phyloP scores from a whole-genome alignment of 495 filamentous ascomycete genomes.

The Extremus antarcticus region DNA sequence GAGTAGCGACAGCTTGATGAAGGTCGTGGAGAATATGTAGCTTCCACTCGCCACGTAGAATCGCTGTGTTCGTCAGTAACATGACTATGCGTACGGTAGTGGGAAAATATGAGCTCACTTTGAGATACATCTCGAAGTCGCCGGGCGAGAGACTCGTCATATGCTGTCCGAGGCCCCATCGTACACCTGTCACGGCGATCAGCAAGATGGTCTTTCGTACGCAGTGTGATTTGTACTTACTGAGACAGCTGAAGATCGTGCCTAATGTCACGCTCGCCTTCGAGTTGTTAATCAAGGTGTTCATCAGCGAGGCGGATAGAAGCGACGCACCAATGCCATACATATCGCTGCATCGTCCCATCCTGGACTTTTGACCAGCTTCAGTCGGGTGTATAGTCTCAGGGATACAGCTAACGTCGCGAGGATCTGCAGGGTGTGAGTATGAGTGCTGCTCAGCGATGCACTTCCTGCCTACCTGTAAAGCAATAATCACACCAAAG shows the following conservation, averaged over 20 bases:
- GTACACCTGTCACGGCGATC: not conserved
- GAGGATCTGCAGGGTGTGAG: not conserved
- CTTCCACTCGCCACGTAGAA: not conserved
- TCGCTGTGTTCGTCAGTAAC: not conserved
- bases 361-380: slow-evolving; percentile 5
- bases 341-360: slow-evolving; percentile 14
- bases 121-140: not conserved
- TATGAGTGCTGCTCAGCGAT: too few species aligned
- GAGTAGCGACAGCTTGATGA: slow-evolving; percentile 13
- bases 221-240: too few species aligned
- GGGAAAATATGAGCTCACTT: not conserved
- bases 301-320: too few species aligned
- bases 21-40: not conserved
- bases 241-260: too few species aligned
- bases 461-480: not conserved
- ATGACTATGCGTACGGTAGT: too few species aligned
- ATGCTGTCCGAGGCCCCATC: not conserved
- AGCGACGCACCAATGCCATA: slow-evolving; percentile 8
- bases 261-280: too few species aligned
- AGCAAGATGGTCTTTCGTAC: not conserved
- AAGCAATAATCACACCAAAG: not conserved
- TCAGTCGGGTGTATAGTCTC: slow-evolving; percentile 7
- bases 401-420: not conserved
- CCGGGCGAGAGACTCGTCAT: not conserved
- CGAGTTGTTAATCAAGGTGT: too few species aligned